Evolutionary conservation across 169 alveolate species (phyloP).

Genomic region (Toxoplasma gondii): DNA sequence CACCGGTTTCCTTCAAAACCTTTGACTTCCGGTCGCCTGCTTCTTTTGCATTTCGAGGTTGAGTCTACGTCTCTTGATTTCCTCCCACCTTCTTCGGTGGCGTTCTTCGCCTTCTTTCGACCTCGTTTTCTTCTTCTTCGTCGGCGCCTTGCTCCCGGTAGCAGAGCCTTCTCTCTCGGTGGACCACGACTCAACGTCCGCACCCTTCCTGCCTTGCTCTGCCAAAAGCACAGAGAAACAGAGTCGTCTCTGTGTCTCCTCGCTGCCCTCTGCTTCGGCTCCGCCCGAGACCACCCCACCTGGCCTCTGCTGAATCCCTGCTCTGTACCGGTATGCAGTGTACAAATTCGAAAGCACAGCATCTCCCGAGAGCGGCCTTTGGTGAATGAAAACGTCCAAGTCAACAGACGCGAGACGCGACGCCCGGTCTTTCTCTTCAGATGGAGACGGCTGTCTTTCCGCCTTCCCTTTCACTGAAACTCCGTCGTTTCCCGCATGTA

Average conservation of each 20-base stretch:
- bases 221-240: not conserved
- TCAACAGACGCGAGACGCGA: not conserved
- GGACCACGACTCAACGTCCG: not conserved
- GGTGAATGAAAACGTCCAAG: conserved; percentile 17
- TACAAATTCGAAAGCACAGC: not conserved
- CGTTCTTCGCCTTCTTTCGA: conserved; percentile 26
- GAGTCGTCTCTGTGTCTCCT: not conserved
- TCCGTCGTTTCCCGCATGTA: not conserved
- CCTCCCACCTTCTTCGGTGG: conserved; percentile 33
- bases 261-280: not conserved
- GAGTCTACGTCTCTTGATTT: not conserved
- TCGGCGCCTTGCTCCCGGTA: not conserved
- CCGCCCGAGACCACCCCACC: not conserved
- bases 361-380: conserved; percentile 26
- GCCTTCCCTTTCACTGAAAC: not conserved
- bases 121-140: not conserved
- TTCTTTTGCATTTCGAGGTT: not conserved
- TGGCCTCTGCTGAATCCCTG: not conserved
- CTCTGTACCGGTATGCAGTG: not conserved
- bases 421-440: not conserved
- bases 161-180: not conserved
- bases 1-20: too few species aligned
- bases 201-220: not conserved
- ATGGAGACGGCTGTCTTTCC: not conserved
- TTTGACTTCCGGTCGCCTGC: not conserved